Evolutionary conservation across 208 protist species (phyloP).

Genomic region (Leishmania turanica): DNA sequence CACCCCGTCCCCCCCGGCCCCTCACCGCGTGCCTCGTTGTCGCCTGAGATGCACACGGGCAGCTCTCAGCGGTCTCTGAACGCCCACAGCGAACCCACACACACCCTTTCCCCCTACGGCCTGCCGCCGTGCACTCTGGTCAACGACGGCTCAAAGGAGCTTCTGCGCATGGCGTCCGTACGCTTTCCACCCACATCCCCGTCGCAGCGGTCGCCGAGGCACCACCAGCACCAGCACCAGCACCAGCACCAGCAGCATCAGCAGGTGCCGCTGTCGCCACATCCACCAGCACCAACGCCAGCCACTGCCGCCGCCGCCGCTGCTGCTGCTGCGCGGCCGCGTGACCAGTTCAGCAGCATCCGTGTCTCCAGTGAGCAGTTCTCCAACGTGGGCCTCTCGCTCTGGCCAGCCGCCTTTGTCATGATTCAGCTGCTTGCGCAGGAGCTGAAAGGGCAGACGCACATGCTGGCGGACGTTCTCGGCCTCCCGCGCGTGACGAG

Average conservation of each 20-base stretch:
- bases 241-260: neutral
- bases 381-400: conserved; percentile 73
- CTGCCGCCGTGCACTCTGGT: neutral
- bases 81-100: neutral
- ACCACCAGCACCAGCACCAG: neutral
- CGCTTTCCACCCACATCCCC: neutral
- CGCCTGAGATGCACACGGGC: neutral
- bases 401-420: conserved; percentile 84
- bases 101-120: neutral
- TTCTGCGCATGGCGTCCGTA: conserved; percentile 8
- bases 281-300: conserved; percentile 2
- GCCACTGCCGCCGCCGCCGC: conserved; percentile 1
- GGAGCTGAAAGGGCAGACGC: conserved; percentile 48
- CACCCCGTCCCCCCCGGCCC: neutral
- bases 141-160: neutral
- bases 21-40: neutral
- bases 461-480: conserved; percentile 36
- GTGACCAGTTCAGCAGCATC: conserved; percentile 46
- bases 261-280: neutral
- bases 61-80: neutral
- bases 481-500: conserved; percentile 19
- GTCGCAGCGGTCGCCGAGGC: neutral
- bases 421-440: conserved; percentile 71
- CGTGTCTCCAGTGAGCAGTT: conserved; percentile 68
- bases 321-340: conserved; percentile 3